A percentile compares a stretch with the other conserved stretches of the same genome.
Evolutionary conservation across 306 rosid genomes (phyloP).

Genomic region (Sicyos edulis): DNA sequence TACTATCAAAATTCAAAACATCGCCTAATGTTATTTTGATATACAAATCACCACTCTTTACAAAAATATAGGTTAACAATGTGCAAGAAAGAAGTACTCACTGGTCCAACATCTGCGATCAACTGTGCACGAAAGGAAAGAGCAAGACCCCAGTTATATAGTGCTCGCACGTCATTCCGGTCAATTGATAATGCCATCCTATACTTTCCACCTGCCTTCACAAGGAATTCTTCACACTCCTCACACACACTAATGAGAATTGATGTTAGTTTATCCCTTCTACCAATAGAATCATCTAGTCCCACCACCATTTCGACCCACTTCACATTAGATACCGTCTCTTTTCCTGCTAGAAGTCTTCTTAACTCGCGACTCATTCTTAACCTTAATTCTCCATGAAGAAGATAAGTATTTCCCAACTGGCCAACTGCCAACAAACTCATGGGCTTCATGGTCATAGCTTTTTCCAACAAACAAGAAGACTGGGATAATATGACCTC

Average conservation of each 20-base stretch:
- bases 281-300: slow-evolving; percentile 35
- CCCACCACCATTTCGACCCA: slow-evolving; percentile 40
- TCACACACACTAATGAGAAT: slow-evolving; percentile 68
- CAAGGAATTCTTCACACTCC: slow-evolving; percentile 84
- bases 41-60: neutral
- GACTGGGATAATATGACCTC: slow-evolving; percentile 65
- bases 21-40: neutral
- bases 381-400: slow-evolving; percentile 89
- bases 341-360: slow-evolving; percentile 48
- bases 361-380: slow-evolving; percentile 77
- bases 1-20: neutral
- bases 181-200: slow-evolving; percentile 86
- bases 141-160: slow-evolving; percentile 98
- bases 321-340: slow-evolving; percentile 35
- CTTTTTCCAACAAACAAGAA: slow-evolving; percentile 68
- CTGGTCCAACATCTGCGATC: slow-evolving; percentile 90
- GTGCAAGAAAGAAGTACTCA: slow-evolving; percentile 34
- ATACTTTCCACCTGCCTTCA: slow-evolving; percentile 92
- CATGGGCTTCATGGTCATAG: slow-evolving; percentile 73
- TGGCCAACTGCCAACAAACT: slow-evolving; percentile 93
- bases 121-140: slow-evolving; percentile 89
- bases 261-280: slow-evolving; percentile 54
- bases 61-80: slow-evolving; percentile 3
- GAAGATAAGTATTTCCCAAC: slow-evolving; percentile 82
- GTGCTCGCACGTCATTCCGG: slow-evolving; percentile 65